Evolutionary conservation across 768 basidiomycete genomes (phyloP), one percentile per base, ranked within the genome.

Genomic region (Tephrocybe sp.): DNA sequence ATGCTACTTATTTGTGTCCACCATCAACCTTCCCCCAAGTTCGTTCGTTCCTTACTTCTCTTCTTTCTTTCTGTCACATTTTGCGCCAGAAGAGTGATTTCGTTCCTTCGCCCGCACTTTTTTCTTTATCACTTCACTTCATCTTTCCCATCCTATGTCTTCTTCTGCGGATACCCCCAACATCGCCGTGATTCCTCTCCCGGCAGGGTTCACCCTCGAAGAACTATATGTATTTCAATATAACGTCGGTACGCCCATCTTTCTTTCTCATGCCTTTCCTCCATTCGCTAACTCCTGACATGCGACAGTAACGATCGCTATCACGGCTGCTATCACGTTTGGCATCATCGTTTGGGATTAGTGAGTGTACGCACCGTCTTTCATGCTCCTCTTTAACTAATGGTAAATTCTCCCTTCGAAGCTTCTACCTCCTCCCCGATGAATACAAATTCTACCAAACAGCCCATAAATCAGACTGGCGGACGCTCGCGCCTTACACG

Each of bases 261-360:
- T 26, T 16, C 42, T 6, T 21, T 30, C 12, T 41, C 22, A 24
- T 28, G 2, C 4, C 1, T 11, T 11, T 3, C n/a, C n/a, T n/a
- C n/a, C n/a, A 4, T 16, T n/a, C 21, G 31, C 15, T 39, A 18
- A 27, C 25, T 22, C 30, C 7, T n/a, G 9, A 21, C 13, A 22
- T n/a, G 26, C 12, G 11, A 12, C 16, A 55, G 50, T 55, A 11
- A 47, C 54, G 7, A 48, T 55, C 13, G 26, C 54, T 9, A 51
- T 55, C n/a, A 51, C 54, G 7, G 50, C 49, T 6, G 54, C 54
- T 30, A 40, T 55, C 8, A 46, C 54, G 5, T 55, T 55, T n/a
- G 54, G 44, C 9, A 42, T 55, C 16, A 22, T 52, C 19, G 49
- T 48, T 19, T 55, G 54, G 54, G 54, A 55, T 31, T 55, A 55